Conservation (phyloP, 108 stramenopile species). For the Fragilariopsis cylindrus region DNA sequence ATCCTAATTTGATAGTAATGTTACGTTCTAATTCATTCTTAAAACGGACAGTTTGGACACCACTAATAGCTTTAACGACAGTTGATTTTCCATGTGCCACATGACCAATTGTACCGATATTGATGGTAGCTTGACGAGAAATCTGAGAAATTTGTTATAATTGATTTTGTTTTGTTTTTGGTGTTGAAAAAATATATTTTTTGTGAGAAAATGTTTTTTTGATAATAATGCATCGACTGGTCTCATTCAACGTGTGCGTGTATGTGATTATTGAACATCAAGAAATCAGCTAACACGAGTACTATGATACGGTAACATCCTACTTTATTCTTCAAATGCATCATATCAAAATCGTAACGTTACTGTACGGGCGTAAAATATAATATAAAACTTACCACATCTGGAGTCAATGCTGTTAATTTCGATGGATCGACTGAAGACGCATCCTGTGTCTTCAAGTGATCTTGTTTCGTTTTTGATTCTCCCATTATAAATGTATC, state of each 20-base stretch:
- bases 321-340: too few species aligned
- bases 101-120: constrained; percentile 99
- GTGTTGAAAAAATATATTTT: too few species aligned
- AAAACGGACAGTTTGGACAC: constrained; percentile 99
- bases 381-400: constrained; percentile 69
- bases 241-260: too few species aligned
- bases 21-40: constrained; percentile 99
- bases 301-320: too few species aligned
- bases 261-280: too few species aligned
- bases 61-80: constrained; percentile 98
- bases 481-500: background rate
- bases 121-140: constrained; percentile 98
- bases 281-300: too few species aligned
- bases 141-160: constrained; percentile 56
- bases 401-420: constrained; percentile 84
- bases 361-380: too few species aligned
- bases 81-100: constrained; percentile 99
- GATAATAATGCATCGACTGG: too few species aligned
- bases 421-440: constrained; percentile 71
- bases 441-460: constrained; percentile 80
- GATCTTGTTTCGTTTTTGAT: constrained; percentile 51
- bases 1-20: constrained; percentile 99
- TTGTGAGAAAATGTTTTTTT: too few species aligned
- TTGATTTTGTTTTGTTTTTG: background rate
- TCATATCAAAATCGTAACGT: too few species aligned